Percentiles rank a stretch among this genome's conserved stretches.
Conservation (phyloP, 2,329 filamentous ascomycete genomes). For the Colletotrichum aenigma region DNA sequence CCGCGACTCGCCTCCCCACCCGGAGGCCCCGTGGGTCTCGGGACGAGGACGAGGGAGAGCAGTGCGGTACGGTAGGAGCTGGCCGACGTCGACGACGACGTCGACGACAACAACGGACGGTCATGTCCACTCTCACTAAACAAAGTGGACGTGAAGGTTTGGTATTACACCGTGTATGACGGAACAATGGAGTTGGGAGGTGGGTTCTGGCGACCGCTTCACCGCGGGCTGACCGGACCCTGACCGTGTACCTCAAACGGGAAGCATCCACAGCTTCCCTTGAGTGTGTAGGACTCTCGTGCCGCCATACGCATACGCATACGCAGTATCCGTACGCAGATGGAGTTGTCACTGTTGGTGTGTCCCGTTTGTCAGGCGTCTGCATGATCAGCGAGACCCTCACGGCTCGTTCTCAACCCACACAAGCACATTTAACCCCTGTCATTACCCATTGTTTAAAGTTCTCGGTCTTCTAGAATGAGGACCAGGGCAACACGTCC, state of each 20-base stretch:
- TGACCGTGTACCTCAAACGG: slow-evolving; percentile 19
- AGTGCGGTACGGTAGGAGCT: not conserved
- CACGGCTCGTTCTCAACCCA: not conserved
- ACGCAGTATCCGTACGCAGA: not conserved
- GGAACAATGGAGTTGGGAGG: not conserved
- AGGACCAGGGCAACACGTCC: not conserved
- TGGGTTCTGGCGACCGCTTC: not conserved
- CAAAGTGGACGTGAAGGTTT: not conserved
- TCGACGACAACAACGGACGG: not conserved
- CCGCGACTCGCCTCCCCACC: slow-evolving; percentile 4
- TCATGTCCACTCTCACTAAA: not conserved
- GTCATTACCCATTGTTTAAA: slow-evolving; percentile 11
- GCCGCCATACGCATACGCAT: not conserved
- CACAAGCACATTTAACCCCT: not conserved
- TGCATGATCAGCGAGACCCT: slow-evolving; percentile 16
- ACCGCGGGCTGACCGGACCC: slow-evolving; percentile 14
- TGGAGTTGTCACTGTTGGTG: slow-evolving; percentile 1
- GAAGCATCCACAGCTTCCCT: not conserved
- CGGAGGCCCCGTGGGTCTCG: not conserved
- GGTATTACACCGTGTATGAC: not conserved
- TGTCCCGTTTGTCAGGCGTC: slow-evolving; percentile 14
- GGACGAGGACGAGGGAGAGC: not conserved
- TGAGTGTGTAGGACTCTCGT: not conserved
- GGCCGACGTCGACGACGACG: not conserved
- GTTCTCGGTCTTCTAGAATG: slow-evolving; percentile 18